These are phyloP conservation scores for Ophiostoma populinum DNA, from an alignment of 2,329 filamentous ascomycete genomes.

Conservation along the genomic window DNA sequence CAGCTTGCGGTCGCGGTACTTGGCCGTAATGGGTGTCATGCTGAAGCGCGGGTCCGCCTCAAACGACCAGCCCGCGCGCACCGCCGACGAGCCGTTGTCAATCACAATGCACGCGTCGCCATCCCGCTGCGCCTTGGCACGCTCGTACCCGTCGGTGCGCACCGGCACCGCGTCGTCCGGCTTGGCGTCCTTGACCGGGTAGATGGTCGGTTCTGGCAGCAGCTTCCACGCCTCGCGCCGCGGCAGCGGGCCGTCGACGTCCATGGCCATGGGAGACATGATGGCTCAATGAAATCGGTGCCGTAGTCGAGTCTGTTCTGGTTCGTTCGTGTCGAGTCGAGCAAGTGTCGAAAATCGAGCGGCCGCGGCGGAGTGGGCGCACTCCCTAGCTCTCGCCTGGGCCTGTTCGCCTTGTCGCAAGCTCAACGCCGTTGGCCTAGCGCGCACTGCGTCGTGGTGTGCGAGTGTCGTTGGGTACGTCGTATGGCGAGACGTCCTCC, in stretches of 20 bases:
- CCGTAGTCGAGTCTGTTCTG: no score
- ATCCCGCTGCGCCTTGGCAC: conserved; percentile 39
- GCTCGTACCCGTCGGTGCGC: conserved; percentile 50
- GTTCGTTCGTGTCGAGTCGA: no score
- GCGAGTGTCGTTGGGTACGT: no score
- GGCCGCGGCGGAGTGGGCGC: no score
- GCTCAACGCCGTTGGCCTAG: no score
- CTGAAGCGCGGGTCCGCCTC: conserved; percentile 64
- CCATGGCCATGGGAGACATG: conserved; percentile 38
- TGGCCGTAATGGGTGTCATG: conserved; percentile 80
- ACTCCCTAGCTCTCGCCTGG: no score
- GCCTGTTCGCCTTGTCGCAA: no score
- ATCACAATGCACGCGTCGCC: conserved; percentile 73
- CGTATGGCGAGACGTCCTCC: no score
- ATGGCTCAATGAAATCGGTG: no score
- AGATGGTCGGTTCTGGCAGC: conserved; percentile 36
- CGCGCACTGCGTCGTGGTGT: no score
- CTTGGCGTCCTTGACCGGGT: conserved; percentile 42
- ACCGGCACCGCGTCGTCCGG: conserved; percentile 38
- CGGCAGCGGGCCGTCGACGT: conserved; percentile 26
- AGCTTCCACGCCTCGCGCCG: conserved; percentile 24
- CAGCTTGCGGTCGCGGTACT: conserved; percentile 87
- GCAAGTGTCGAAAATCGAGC: no score
- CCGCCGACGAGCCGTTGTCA: conserved; percentile 86
- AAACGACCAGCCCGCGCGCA: conserved; percentile 93